phyloP scores from a whole-genome alignment of 345 rosid genomes.

The Bretschneidera sinensis region DNA sequence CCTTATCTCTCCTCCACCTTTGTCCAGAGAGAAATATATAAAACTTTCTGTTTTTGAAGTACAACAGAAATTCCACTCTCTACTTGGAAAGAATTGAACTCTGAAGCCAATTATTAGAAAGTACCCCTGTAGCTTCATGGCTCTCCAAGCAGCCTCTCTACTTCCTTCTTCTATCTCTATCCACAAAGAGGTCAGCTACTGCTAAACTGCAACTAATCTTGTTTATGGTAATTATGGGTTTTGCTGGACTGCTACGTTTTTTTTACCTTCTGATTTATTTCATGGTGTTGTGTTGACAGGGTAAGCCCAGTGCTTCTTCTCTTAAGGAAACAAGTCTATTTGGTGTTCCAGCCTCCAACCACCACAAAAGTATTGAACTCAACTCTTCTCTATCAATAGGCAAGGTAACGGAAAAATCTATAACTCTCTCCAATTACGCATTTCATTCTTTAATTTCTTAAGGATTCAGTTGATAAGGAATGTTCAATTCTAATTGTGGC shows the following conservation, averaged over 20 bases:
- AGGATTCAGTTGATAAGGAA: no score
- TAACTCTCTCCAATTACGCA: no score
- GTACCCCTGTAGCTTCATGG: no score
- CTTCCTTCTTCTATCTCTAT: conserved; percentile 51
- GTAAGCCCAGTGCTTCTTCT: conserved; percentile 44
- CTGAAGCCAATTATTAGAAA: no score
- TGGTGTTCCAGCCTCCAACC: conserved; percentile 55
- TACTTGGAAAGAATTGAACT: conserved; percentile 6
- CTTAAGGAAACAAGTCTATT: conserved; percentile 66
- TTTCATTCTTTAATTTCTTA: no score
- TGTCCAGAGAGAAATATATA: conserved; percentile 1
- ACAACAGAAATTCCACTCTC: neutral
- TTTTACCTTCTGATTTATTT: neutral
- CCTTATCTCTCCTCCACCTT: conserved; percentile 17
- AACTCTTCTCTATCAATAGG: conserved; percentile 37
- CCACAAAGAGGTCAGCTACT: conserved; percentile 57
- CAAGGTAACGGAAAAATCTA: conserved; percentile 41
- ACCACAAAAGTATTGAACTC: conserved; percentile 44
- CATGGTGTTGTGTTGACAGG: conserved; percentile 38
- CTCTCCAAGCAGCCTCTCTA: conserved; percentile 75
- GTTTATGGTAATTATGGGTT: neutral
- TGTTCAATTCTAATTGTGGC: conserved; percentile 1
- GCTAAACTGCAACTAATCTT: neutral
- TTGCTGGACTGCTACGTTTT: neutral
- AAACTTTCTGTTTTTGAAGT: conserved; percentile 9